Conservation (phyloP, 2,329 filamentous ascomycete genomes). For the Sordariomycetes sp. region DNA sequence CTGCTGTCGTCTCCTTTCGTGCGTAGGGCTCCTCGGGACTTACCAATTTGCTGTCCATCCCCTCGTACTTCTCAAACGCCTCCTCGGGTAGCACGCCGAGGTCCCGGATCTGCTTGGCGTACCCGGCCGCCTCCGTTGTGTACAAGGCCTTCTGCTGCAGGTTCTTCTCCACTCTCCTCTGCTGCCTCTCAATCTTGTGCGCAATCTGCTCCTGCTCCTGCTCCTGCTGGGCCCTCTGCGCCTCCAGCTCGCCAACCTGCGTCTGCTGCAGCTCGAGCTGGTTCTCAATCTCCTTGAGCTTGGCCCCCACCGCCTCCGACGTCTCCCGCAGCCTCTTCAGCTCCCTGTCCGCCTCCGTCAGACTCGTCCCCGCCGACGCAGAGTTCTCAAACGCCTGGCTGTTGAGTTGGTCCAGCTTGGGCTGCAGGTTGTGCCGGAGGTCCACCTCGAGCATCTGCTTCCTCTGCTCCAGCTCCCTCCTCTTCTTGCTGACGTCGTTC, state of each 20-base stretch:
- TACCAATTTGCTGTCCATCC: constrained; percentile 66
- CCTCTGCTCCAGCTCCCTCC: constrained; percentile 64
- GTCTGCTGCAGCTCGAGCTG: constrained; percentile 44
- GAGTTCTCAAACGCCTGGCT: constrained; percentile 58
- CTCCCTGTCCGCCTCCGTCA: constrained; percentile 70
- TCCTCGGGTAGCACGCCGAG: constrained; percentile 89
- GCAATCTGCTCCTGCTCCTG: constrained; percentile 64
- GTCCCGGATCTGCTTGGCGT: constrained; percentile 79
- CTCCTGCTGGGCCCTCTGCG: constrained; percentile 48
- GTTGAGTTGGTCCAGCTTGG: constrained; percentile 76
- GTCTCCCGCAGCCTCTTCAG: constrained; percentile 64
- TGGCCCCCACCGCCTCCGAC: constrained; percentile 52
- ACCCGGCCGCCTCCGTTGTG: constrained; percentile 64
- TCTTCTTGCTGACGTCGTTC: constrained; percentile 58
- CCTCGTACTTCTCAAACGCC: constrained; percentile 81
- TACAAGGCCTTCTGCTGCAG: constrained; percentile 77
- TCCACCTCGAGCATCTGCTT: constrained; percentile 81
- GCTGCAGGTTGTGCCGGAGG: constrained; percentile 75
- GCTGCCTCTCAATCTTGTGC: constrained; percentile 66
- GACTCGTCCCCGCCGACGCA: constrained; percentile 44
- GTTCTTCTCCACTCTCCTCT: constrained; percentile 84
- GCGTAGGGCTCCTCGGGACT: constrained; percentile 12
- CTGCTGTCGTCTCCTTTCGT: background rate
- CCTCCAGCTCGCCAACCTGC: constrained; percentile 42
- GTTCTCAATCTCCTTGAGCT: constrained; percentile 60